These are phyloP conservation scores for Penicillium sclerotiorum DNA, from an alignment of 2,329 filamentous ascomycete genomes.

Conservation along the genomic window DNA sequence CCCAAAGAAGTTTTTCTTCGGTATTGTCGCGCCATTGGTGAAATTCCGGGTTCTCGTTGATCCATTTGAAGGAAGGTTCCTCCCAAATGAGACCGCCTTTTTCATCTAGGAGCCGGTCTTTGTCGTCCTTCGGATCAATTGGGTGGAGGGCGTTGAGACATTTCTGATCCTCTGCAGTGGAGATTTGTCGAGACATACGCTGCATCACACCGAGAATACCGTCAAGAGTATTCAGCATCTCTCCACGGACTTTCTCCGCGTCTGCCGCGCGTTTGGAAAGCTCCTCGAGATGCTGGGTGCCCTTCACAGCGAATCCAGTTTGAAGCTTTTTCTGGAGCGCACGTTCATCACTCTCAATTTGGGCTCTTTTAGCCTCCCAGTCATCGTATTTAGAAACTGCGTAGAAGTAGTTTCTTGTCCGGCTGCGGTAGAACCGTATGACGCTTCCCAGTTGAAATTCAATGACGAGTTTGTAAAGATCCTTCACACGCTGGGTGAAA, in stretches of 20 bases:
- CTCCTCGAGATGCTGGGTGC: neutral
- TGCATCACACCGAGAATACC: neutral
- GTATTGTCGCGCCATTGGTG: neutral
- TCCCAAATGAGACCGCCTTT: neutral
- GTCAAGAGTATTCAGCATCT: neutral
- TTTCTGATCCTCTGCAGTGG: neutral
- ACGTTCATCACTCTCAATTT: neutral
- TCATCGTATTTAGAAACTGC: conserved; percentile 2
- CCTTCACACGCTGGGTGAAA: conserved; percentile 14
- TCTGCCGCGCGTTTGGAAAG: neutral
- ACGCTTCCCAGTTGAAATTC: conserved; percentile 40
- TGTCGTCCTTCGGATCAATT: too few relatives aligned
- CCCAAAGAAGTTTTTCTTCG: neutral
- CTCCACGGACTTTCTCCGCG: neutral
- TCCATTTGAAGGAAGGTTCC: neutral
- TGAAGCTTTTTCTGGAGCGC: neutral
- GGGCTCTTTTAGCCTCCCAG: neutral
- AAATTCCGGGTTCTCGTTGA: neutral
- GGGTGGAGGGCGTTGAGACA: too few relatives aligned
- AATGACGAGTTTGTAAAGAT: conserved; percentile 38
- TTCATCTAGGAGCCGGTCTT: too few relatives aligned
- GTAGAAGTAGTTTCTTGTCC: conserved; percentile 5
- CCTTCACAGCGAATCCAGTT: neutral
- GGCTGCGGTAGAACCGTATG: conserved; percentile 33
- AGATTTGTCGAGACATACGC: neutral